Base-by-base conservation (phyloP, 495 filamentous ascomycete genomes). In the Filosporella fistucella region DNA sequence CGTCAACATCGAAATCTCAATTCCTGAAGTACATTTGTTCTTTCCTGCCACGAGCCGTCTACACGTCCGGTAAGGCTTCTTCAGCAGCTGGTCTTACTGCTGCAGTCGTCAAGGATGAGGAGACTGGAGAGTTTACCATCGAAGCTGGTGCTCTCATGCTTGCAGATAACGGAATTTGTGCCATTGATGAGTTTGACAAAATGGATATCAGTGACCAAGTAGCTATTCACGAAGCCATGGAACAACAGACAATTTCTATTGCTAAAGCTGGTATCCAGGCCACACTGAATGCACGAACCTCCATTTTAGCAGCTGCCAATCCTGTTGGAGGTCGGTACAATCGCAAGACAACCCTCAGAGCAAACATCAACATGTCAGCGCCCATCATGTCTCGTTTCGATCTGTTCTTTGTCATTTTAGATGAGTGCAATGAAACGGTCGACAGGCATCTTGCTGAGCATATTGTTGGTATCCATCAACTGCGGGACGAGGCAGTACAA, bases 321-420 rank as follows among this genome's bases (percentile, higher is more conserved):
- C 93, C 93, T 0, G 89, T 99, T 7, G 91, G 91, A 8, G 93
- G 93, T 1, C 78, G 93, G 0, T 99, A 99, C 69, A 94, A 99
- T 70, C 87, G 91, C 46, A 97, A 96, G 67, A 83, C 85, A 4
- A 95, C 93, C 0, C 74, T 99, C 4, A 80, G 93, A 18, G 83
- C 88, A 43, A 99, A 99, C 64, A 86, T 99, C 64, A 97, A 99
- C 70, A 95, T 99, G 84, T 88, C 81, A 25, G 94, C 93, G 14
- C 93, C 93, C 46, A 99, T 99, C 66, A 97, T 99, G 93, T 91
- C 85, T 37, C 85, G 93, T 68, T 99, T 99, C 70, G 93, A 99
- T 68, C 73, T 99, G 14, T 99, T 99, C 76, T 99, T 99, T 62
- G 90, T 99, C 52, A 86, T 99, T 37, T 82, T 96, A 2, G 93